Percentiles rank a stretch among this genome's conserved stretches.
Conservation (phyloP, 179 eudicot species). For the Gypsophila paniculata region DNA sequence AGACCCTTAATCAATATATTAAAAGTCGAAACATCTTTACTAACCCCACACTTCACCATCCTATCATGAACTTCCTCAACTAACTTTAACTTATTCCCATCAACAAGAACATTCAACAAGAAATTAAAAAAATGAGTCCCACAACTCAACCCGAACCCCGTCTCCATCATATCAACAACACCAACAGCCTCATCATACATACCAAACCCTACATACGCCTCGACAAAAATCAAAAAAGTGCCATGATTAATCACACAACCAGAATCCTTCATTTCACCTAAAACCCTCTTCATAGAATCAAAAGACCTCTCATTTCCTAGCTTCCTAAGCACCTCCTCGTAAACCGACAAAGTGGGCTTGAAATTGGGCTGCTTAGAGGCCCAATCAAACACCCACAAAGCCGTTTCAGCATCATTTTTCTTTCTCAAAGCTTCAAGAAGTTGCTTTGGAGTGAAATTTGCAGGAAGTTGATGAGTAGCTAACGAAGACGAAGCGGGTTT, state of each 20-base stretch:
- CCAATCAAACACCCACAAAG: constrained; percentile 66
- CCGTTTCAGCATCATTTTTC: constrained; percentile 57
- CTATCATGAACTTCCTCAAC: constrained; percentile 70
- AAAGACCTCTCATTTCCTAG: constrained; percentile 65
- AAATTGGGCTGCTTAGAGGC: constrained; percentile 78
- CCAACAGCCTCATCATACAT: constrained; percentile 67
- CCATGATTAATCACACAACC: constrained; percentile 48
- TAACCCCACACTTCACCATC: constrained; percentile 56
- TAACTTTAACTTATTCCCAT: constrained; percentile 65
- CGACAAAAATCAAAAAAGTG: constrained; percentile 66
- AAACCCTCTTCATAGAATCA: constrained; percentile 54
- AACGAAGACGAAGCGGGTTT: constrained; percentile 22
- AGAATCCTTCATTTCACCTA: constrained; percentile 54
- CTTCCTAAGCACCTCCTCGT: constrained; percentile 63
- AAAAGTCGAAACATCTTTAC: constrained; percentile 71
- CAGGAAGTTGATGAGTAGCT: constrained; percentile 37
- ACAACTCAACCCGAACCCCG: constrained; percentile 52
- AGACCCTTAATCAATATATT: constrained; percentile 79
- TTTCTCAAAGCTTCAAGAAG: constrained; percentile 53
- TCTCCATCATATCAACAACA: constrained; percentile 70
- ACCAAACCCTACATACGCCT: constrained; percentile 49
- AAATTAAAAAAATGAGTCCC: constrained; percentile 52
- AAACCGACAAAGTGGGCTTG: constrained; percentile 54
- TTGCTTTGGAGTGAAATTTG: constrained; percentile 58
- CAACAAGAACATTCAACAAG: constrained; percentile 85